phyloP scores from a whole-genome alignment of 2,329 filamentous ascomycete genomes.

The Trichoderma arundinaceum region DNA sequence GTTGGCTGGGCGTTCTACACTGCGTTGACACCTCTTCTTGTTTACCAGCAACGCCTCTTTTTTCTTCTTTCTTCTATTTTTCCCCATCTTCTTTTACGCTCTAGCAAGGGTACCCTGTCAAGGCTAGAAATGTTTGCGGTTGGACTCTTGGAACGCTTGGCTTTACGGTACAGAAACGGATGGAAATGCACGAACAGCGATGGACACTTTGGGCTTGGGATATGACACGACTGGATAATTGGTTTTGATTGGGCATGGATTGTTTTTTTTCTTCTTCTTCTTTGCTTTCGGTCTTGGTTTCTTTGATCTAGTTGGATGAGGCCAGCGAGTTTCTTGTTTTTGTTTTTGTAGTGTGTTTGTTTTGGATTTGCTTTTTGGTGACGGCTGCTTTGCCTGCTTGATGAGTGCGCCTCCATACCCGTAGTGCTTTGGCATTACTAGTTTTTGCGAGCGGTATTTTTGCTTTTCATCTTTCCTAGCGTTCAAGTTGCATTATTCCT shows the following conservation, averaged over 20 bases:
- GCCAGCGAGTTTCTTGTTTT: conserved; percentile 1
- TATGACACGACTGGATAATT: background rate
- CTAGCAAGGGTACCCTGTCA: background rate
- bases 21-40: background rate
- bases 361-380: background rate
- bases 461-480: background rate
- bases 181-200: conserved; percentile 10
- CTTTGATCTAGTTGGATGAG: background rate
- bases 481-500: background rate
- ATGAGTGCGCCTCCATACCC: conserved; percentile 21
- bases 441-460: background rate
- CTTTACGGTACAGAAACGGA: background rate
- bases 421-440: conserved; percentile 16
- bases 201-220: background rate
- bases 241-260: background rate
- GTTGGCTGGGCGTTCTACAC: background rate
- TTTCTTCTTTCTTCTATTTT: background rate
- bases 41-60: background rate
- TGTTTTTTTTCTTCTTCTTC: background rate
- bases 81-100: background rate
- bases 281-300: background rate
- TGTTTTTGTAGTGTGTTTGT: background rate
- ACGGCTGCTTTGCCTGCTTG: conserved; percentile 10
- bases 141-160: background rate
- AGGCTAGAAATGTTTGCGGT: background rate